Conservation (phyloP, 1,139 yeast genomes). For the Tardiomyces digboiensis region DNA sequence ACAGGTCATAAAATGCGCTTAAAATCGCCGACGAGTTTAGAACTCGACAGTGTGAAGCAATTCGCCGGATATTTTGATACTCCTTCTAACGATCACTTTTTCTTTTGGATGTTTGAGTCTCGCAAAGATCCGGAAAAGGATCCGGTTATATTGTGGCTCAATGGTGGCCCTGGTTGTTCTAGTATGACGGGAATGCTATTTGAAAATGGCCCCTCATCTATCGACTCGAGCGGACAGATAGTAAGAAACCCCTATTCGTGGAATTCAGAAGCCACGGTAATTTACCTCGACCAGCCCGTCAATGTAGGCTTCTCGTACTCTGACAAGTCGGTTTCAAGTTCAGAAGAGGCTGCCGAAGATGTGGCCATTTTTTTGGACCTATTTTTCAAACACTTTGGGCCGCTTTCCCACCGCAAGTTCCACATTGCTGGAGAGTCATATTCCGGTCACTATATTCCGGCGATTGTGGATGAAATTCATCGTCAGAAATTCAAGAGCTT, state of each 20-base stretch:
- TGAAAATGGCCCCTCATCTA: slow-evolving; percentile 55
- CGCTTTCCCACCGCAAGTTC: slow-evolving; percentile 43
- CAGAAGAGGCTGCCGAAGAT: slow-evolving; percentile 66
- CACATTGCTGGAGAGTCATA: slow-evolving; percentile 85
- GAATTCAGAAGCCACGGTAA: slow-evolving; percentile 57
- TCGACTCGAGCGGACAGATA: slow-evolving; percentile 27
- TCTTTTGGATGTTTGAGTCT: slow-evolving; percentile 65
- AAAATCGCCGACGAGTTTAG: neutral
- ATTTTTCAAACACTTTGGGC: slow-evolving; percentile 65
- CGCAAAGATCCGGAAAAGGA: slow-evolving; percentile 55
- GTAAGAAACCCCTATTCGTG: slow-evolving; percentile 54
- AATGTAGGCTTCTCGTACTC: slow-evolving; percentile 70
- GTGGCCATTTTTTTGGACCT: slow-evolving; percentile 64
- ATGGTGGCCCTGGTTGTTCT: slow-evolving; percentile 70
- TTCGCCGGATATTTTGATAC: slow-evolving; percentile 47
- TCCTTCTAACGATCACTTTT: slow-evolving; percentile 67
- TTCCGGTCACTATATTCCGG: slow-evolving; percentile 80
- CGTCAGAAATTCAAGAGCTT: slow-evolving; percentile 53
- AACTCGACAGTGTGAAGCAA: neutral
- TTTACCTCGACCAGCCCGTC: slow-evolving; percentile 63
- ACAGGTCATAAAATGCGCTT: neutral
- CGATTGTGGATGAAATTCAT: slow-evolving; percentile 58
- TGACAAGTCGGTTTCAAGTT: slow-evolving; percentile 40
- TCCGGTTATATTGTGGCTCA: slow-evolving; percentile 56
- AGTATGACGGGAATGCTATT: slow-evolving; percentile 48